Evolutionary conservation across 164 flowering plant species (phyloP).

Genomic region (Nelumbo lutea): DNA sequence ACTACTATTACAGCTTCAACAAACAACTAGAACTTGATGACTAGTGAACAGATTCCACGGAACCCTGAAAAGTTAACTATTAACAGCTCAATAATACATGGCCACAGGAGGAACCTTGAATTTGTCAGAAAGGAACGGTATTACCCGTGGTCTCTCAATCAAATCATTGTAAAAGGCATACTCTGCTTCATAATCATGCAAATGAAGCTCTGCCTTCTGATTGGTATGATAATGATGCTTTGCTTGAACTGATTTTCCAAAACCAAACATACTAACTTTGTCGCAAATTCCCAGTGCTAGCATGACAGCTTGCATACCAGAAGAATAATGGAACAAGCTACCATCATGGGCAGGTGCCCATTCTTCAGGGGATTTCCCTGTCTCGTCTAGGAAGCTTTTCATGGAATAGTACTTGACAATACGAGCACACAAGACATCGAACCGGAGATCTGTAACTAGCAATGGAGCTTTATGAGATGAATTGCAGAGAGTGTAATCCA

Average conservation of each 20-base stretch:
- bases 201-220: constrained; percentile 76
- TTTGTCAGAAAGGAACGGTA: constrained; percentile 65
- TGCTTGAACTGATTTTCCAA: constrained; percentile 65
- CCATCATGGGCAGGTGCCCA: constrained; percentile 81
- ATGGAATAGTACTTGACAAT: constrained; percentile 92
- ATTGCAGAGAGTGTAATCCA: constrained; percentile 75
- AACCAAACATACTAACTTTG: constrained; percentile 80
- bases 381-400: constrained; percentile 57
- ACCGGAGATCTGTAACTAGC: constrained; percentile 75
- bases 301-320: constrained; percentile 98
- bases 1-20: constrained; percentile 9
- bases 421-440: constrained; percentile 73
- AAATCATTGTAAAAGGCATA: constrained; percentile 67
- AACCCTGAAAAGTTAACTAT: background rate
- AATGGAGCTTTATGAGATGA: constrained; percentile 61
- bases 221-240: constrained; percentile 94
- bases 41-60: background rate
- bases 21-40: background rate
- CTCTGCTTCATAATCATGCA: constrained; percentile 94
- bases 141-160: constrained; percentile 42
- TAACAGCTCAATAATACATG: constrained; percentile 43
- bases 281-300: constrained; percentile 88
- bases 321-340: constrained; percentile 82
- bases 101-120: constrained; percentile 74
- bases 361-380: constrained; percentile 50